Evolutionary conservation across 495 filamentous ascomycete species (phyloP).

Genomic region (Chlorociboria aeruginascens): DNA sequence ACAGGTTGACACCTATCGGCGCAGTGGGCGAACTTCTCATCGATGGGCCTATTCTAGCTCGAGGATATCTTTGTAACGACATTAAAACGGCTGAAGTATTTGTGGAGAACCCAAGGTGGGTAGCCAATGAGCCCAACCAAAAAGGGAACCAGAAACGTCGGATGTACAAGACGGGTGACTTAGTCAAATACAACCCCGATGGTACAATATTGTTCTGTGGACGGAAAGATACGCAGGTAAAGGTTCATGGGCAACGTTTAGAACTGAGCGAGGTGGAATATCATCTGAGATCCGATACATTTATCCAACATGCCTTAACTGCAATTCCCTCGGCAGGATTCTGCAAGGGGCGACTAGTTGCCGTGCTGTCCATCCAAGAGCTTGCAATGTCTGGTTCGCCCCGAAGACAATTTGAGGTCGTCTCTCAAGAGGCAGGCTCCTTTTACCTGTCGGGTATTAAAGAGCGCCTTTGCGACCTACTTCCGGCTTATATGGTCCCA

Average conservation of each 20-base stretch:
- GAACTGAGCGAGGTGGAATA: conserved; percentile 29
- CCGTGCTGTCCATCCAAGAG: background rate
- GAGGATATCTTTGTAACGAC: conserved; percentile 32
- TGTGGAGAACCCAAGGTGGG: conserved; percentile 14
- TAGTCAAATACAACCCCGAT: conserved; percentile 20
- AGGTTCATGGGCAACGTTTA: conserved; percentile 23
- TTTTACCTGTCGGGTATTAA: no score
- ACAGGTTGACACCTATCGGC: conserved; percentile 43
- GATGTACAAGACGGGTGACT: conserved; percentile 41
- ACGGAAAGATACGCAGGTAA: conserved; percentile 22
- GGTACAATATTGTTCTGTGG: conserved; percentile 29
- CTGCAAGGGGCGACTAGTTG: background rate
- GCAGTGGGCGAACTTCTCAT: conserved; percentile 48
- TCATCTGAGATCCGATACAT: conserved; percentile 30
- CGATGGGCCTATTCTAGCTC: conserved; percentile 43
- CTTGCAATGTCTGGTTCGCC: background rate
- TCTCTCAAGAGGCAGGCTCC: no score
- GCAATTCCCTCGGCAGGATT: background rate
- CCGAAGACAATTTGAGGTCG: no score
- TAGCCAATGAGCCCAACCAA: background rate
- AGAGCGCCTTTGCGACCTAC: background rate
- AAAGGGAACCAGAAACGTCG: conserved; percentile 18
- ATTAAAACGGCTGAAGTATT: conserved; percentile 19
- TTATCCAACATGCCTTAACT: conserved; percentile 21
- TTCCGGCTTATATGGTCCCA: conserved; percentile 21